Conservation (phyloP, 208 protist genomes). For the Trypanosoma scelopori region DNA sequence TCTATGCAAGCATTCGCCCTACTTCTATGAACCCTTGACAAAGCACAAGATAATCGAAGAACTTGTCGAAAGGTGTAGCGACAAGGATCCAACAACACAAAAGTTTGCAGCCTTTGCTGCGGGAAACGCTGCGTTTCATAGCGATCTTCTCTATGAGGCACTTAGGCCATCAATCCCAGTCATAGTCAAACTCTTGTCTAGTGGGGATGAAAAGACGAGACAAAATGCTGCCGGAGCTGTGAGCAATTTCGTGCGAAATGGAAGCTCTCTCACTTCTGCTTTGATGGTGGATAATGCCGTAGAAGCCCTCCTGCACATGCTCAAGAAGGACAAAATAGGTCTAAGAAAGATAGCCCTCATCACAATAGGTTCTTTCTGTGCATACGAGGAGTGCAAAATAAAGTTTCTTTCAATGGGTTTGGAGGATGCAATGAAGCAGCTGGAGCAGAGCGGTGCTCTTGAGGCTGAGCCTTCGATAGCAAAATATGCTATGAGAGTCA, state of each 20-base stretch:
- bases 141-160: constrained; percentile 77
- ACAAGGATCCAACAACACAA: constrained; percentile 82
- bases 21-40: constrained; percentile 88
- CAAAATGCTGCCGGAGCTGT: constrained; percentile 94
- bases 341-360: constrained; percentile 87
- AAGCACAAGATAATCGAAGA: constrained; percentile 64
- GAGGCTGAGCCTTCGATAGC: constrained; percentile 57
- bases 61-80: constrained; percentile 83
- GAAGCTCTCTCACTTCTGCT: constrained; percentile 54
- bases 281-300: constrained; percentile 72
- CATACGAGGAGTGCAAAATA: constrained; percentile 75
- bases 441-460: constrained; percentile 45
- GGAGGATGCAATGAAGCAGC: constrained; percentile 45
- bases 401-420: constrained; percentile 64
- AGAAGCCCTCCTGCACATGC: constrained; percentile 72
- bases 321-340: constrained; percentile 60
- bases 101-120: constrained; percentile 96
- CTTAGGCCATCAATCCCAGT: constrained; percentile 75
- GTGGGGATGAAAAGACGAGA: constrained; percentile 92
- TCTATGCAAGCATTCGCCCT: constrained; percentile 92
- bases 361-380: constrained; percentile 89
- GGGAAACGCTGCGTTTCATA: constrained; percentile 95
- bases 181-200: constrained; percentile 72
- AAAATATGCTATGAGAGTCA: constrained; percentile 70
- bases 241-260: constrained; percentile 95